Evolutionary conservation across 192 early-diverging fungal genomes (phyloP), one percentile per base, ranked within the genome.

Genomic region (Coemansia sp.): DNA sequence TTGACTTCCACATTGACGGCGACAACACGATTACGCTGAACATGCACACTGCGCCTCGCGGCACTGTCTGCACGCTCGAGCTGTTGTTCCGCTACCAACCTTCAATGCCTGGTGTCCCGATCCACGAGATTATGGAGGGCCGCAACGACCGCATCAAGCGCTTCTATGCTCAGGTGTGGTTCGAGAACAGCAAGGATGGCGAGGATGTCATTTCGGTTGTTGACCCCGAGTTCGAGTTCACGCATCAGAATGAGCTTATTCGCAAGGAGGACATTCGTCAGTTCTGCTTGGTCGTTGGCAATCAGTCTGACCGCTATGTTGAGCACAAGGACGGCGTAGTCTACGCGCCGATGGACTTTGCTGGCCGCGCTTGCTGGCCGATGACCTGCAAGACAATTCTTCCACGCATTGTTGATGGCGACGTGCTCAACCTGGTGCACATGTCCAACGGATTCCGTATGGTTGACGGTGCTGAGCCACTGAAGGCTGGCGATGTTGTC

Each of bases 221-320:
- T 14, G 88, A 90, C 27, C 87, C 84, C 62, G 87, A 87, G 60
- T 87, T 85, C 61, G 82, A 87, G 71, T 73, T 85, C 22, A 69
- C 86, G 23, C 82, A 74, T 62, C 86, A 88, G 42, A 91, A 91
- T 50, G 91, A 94, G 68, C 27, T 55, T 24, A 67, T 74, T 24
- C 64, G 70, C 90, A 92, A 95, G 80, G 95, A 93, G 79, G 92
- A 90, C 53, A 97, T 97, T 57, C 91, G 94, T 52, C 90, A 91
- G 53, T 92, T 78, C 70, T 73, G 70, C 57, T 65, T 60, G 9
- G 75, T 71, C 4, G 64, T 68, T 17, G 75, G 69, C 66, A 91
- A 89, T 71, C 83, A 93, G 61, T 93, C 88, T 54, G 89, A 87
- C 46, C 79, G 84, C 69, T 94, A 94, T 77, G 85, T 95, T 64